Evolutionary conservation across 2,329 filamentous ascomycete species (phyloP), one percentile per base, ranked within the genome.

Genomic region (Epichloe gansuensis): DNA sequence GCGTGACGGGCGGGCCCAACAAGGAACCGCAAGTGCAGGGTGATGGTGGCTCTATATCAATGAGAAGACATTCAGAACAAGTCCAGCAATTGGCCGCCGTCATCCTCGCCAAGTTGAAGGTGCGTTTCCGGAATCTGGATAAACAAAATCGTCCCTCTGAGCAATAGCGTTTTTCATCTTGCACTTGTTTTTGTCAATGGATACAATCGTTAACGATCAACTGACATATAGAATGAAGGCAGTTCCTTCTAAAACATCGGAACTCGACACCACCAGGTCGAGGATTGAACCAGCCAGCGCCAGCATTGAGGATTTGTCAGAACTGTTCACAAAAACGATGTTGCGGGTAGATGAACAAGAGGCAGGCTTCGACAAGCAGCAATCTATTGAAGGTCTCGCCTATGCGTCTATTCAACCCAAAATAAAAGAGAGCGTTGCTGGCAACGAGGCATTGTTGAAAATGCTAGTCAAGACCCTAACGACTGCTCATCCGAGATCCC

Each of bases 331-430:
- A 48, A 81, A 80, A 50, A 83, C 90, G 71, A 74, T 90, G 46
- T 63, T 85, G 31, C 74, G 73, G 34, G 74, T 79, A 45, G 75
- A 81, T 45, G 75, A 80, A 45, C 21, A 46, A 43, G 74, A 80
- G 44, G 74, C 80, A 9, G 44, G 39, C 37, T 71, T 74, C 51
- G 75, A 74, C 56, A 77, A 78, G 55, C 83, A 86, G 55, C 82
- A 86, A 63, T 85, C 88, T 1, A 81, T 97, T 52, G 93, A 98
- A 69, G 93, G 91, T 5, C 74, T 98, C 55, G 93, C 91, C 13
- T 97, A 95, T 66, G 85, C 90, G 4, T 95, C 91, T 9, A 77
- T 97, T 39, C 88, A 89, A 61, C 82, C 91, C 5, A 82, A 81
- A 54, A 81, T 96, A 54, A 95, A 95, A 66, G 88, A 97, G 65